These are phyloP conservation scores for Metschnikowia sp. DNA, from an alignment of 805 yeast genomes.

Conservation along the genomic window DNA sequence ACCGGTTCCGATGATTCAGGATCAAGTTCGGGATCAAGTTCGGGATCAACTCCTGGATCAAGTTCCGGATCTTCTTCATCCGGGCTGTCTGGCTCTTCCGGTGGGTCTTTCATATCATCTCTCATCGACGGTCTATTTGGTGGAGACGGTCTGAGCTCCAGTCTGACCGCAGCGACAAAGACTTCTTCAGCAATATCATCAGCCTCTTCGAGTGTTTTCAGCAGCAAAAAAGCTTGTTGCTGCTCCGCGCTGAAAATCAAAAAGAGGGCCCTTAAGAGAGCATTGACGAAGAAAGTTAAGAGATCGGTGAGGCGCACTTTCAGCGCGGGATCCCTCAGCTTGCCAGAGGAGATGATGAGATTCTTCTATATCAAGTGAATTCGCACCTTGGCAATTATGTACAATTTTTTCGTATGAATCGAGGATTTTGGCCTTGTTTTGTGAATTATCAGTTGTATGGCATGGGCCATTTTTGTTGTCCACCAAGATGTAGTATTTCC, in stretches of 20 bases:
- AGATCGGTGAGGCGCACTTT: constrained; percentile 22
- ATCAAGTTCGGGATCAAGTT: background rate
- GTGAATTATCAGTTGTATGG: too few relatives aligned
- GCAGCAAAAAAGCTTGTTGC: constrained; percentile 21
- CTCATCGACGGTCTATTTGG: constrained; percentile 12
- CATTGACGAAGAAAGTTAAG: constrained; percentile 20
- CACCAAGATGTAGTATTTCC: too few relatives aligned
- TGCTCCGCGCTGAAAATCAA: constrained; percentile 19
- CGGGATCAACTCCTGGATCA: background rate
- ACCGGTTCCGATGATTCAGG: constrained; percentile 1
- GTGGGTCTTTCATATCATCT: constrained; percentile 4
- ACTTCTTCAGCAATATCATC: constrained; percentile 6
- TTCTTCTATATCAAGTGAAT: constrained; percentile 12
- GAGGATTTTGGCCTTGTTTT: background rate
- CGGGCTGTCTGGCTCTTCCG: background rate
- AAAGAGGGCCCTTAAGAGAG: constrained; percentile 24
- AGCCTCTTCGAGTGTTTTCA: constrained; percentile 6
- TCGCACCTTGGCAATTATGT: too few relatives aligned
- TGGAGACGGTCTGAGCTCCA: constrained; percentile 3
- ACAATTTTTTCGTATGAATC: background rate
- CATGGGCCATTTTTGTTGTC: too few relatives aligned
- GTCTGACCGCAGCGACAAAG: constrained; percentile 6
- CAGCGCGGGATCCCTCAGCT: constrained; percentile 6
- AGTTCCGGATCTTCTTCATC: background rate
- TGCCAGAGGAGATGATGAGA: constrained; percentile 12